A percentile compares a stretch with the other conserved stretches of the same genome.
Conservation (phyloP, 441 rosid genomes). For the Eruca vesicaria region DNA sequence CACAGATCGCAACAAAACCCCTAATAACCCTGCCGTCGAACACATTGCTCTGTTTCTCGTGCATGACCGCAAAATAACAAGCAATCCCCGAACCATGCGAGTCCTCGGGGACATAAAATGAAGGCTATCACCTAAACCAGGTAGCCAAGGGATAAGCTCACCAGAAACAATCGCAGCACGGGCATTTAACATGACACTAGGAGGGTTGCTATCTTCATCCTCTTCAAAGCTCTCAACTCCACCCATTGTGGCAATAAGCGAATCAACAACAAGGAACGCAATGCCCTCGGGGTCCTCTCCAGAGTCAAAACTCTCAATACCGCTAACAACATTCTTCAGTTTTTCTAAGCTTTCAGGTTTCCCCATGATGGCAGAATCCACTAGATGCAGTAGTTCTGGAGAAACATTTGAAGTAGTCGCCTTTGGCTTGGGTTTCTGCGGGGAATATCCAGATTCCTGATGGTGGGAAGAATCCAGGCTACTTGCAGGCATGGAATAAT, state of each 20-base stretch:
- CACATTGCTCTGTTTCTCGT: conserved; percentile 99
- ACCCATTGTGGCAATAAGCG: conserved; percentile 99
- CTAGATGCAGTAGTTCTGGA: conserved; percentile 95
- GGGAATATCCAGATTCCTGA: conserved; percentile 58
- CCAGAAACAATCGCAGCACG: conserved; percentile 97
- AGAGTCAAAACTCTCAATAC: conserved; percentile 70
- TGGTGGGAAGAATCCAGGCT: conserved; percentile 55
- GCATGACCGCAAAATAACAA: conserved; percentile 91
- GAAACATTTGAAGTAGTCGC: conserved; percentile 89
- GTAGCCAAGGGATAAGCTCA: conserved; percentile 93
- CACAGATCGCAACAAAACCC: conserved; percentile 85
- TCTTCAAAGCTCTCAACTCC: conserved; percentile 99
- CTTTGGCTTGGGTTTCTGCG: conserved; percentile 66
- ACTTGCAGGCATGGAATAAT: conserved; percentile 45
- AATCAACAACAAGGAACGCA: conserved; percentile 89
- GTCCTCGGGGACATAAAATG: conserved; percentile 90
- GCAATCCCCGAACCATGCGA: conserved; percentile 91
- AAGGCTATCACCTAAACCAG: conserved; percentile 69
- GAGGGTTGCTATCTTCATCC: conserved; percentile 96
- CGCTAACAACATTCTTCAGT: conserved; percentile 84
- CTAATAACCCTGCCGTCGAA: conserved; percentile 85
- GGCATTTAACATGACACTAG: conserved; percentile 98
- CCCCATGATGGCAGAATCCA: conserved; percentile 99
- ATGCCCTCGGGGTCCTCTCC: conserved; percentile 82
- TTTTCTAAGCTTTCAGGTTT: conserved; percentile 88